Conservation (phyloP, 148 eudicot species). For the Fallopia convolvulus region DNA sequence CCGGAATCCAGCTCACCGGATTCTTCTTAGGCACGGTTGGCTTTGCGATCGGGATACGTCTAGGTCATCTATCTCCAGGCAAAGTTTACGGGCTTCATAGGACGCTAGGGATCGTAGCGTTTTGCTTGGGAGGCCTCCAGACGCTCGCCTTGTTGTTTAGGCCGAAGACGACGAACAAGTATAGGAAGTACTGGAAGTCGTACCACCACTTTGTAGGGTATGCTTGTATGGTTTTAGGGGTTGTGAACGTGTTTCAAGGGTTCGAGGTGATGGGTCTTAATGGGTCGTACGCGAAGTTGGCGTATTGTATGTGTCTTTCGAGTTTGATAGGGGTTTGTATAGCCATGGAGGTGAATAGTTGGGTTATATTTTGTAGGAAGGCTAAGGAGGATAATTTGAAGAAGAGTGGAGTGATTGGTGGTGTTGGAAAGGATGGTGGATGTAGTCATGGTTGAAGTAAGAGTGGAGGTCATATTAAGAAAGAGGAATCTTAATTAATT, state of each 20-base stretch:
- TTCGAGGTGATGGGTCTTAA: constrained; percentile 72
- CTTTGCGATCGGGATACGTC: constrained; percentile 63
- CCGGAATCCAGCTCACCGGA: constrained; percentile 56
- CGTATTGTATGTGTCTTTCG: constrained; percentile 65
- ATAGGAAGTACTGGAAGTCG: constrained; percentile 91
- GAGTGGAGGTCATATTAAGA: neutral
- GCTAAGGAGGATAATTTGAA: constrained; percentile 83
- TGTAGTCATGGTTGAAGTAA: neutral
- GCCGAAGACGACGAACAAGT: constrained; percentile 79
- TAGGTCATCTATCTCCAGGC: constrained; percentile 71
- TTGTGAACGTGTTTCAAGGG: constrained; percentile 88
- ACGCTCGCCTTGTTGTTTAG: constrained; percentile 74
- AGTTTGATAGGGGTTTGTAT: constrained; percentile 67
- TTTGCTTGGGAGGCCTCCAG: constrained; percentile 66
- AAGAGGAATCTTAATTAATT: neutral
- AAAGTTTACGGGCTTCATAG: constrained; percentile 69
- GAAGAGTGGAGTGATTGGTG: constrained; percentile 54
- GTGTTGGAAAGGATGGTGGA: constrained; percentile 8
- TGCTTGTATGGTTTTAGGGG: constrained; percentile 72
- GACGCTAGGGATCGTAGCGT: constrained; percentile 56
- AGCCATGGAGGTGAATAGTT: constrained; percentile 87
- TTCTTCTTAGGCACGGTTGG: constrained; percentile 67
- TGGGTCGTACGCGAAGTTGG: constrained; percentile 58
- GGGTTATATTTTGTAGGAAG: constrained; percentile 89
- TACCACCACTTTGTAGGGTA: constrained; percentile 98